Percentiles rank a stretch among this genome's conserved stretches.
phyloP scores from a whole-genome alignment of 2,329 filamentous ascomycete genomes.

The Diaporthe sp. region DNA sequence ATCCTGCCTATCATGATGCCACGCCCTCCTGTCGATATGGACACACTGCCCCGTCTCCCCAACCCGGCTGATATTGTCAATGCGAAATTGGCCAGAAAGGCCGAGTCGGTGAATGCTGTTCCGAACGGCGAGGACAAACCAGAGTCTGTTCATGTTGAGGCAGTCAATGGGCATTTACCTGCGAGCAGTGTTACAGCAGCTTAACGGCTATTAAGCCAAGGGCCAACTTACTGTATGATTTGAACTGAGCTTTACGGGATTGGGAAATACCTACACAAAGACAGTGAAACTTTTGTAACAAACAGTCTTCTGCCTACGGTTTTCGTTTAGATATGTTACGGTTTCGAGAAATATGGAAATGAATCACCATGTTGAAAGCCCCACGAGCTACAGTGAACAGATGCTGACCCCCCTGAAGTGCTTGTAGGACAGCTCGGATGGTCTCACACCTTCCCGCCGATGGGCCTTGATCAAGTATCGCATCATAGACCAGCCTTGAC shows the following conservation, averaged over 20 bases:
- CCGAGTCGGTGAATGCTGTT: too few species aligned
- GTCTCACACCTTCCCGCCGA: background rate
- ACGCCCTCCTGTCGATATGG: background rate
- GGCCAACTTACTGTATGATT: background rate
- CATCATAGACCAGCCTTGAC: background rate
- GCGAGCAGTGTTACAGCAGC: background rate
- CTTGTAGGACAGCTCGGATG: background rate
- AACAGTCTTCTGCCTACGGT: background rate
- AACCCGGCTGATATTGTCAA: slow-evolving; percentile 11
- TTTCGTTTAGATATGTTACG: background rate
- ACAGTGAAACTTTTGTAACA: background rate
- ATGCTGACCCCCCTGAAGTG: background rate
- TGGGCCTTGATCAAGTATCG: too few species aligned
- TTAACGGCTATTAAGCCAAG: background rate
- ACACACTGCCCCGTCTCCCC: background rate
- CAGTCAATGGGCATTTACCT: background rate
- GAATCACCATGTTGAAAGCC: background rate
- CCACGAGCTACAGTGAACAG: background rate
- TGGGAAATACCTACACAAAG: background rate
- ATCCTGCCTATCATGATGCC: slow-evolving; percentile 13
- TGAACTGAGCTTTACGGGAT: background rate
- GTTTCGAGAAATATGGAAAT: too few species aligned
- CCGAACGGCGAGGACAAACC: background rate
- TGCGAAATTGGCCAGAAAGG: background rate
- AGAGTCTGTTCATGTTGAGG: background rate